Base-by-base conservation (phyloP, 2,329 filamentous ascomycete species). In the Cercospora janseana region DNA sequence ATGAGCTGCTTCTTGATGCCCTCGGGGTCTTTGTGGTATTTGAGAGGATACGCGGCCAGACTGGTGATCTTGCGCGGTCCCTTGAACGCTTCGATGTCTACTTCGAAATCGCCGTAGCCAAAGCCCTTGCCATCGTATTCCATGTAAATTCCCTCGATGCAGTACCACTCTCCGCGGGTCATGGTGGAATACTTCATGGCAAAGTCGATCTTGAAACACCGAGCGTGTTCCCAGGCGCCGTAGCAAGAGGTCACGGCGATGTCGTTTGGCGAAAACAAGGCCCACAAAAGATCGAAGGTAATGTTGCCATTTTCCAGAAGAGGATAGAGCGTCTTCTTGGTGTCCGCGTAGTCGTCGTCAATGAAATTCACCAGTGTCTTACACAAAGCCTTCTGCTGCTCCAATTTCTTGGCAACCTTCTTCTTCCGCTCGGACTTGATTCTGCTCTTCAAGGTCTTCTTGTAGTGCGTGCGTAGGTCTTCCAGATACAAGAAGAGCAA, bases 51-150 rank as follows among this genome's bases (percentile, higher is more conserved):
- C 53, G 82, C 86, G 0, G 80, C 72, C 6, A 95, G 75, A 61
- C 81, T 88, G 8, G 85, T 88, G 63, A 96, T 95, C 70, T 88
- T 91, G 55, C 85, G 80, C 10, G 86, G 81, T 0, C 90, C 90
- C 52, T 87, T 86, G 75, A 95, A 96, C 3, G 81, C 75, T 5
- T 79, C 70, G 9, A 95, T 82, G 43, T 90, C 82, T 28, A 83
- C 79, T 8, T 81, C 75, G 63, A 88, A 81, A 42, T 75, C 82
- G 12, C 87, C 87, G 61, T 86, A 84, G 2, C 89, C 90, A 64
- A 91, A 94, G 5, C 80, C 78, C 66, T 94, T 94, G 50, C 90
- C 91, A 60, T 95, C 88, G 54, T 89, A 95, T 63, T 95, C 89
- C 20, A 95, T 79, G 60, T 93, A 95, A 66, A 77, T 71, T 16